Base-by-base conservation (phyloP, 371 early-diverging fungal genomes). In the Mortierella sp. region DNA sequence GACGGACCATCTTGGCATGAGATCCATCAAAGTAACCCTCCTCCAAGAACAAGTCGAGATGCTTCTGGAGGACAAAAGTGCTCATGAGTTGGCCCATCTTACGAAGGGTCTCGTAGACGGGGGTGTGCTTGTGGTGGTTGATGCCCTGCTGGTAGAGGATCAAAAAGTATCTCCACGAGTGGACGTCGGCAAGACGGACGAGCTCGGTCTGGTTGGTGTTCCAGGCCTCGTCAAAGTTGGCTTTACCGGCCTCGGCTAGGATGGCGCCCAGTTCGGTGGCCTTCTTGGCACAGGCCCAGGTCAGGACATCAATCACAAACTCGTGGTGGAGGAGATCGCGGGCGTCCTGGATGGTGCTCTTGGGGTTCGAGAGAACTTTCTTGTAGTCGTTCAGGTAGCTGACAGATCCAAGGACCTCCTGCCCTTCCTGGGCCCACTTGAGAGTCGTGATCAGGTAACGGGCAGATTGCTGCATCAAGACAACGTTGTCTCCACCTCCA, bases 401-500 rank as follows among this genome's bases (percentile, higher is more conserved):
- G 59, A 88, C 87, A 3, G 89, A 88, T 37, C 88, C 88, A 31
- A 73, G 46, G n/a, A 80, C 79, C 51, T 77, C 74, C 67, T 80
- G 81, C 8, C 87, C 87, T 13, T 82, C 80, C 34, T 76, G 71
- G 19, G 81, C 89, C 57, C 85, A 74, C 74, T 82, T 80, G 61
- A 89, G 69, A 28, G 85, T 53, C 3, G 79, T 73, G n/a, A 91
- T 76, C 77, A 91, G 59, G 73, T 91, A 90, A 26, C 89, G 90
- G 37, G 93, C 88, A 4, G 91, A 83, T 77, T 95, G 95, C 69
- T 93, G 93, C 75, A 93, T 87, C 82, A 95, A 75, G 1, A 93
- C 93, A 11, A 90, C 91, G 73, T 95, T 94, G 72, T 95, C 95
- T 70, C 95, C 95, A 73, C 92, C 95, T 54, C 95, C 89, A 10